phyloP scores from a whole-genome alignment of 2,329 filamentous ascomycete species.

The Aspergillus chevalieri region DNA sequence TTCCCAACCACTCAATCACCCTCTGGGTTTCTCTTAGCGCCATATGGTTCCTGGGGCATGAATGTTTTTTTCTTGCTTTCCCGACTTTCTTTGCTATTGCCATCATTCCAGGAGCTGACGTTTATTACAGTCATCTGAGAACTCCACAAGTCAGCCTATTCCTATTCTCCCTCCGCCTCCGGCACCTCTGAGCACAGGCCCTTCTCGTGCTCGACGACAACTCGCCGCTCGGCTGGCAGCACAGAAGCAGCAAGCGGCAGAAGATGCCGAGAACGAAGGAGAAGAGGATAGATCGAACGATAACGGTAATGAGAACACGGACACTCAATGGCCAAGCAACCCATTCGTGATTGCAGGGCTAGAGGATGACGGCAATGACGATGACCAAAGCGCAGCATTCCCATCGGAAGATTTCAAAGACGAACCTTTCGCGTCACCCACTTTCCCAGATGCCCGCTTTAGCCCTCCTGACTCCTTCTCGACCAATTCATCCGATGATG shows the following conservation, averaged over 20 bases:
- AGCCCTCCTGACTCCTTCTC: constrained; percentile 36
- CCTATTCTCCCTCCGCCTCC: constrained; percentile 52
- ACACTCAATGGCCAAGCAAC: constrained; percentile 29
- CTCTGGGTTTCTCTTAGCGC: constrained; percentile 7
- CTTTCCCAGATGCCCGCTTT: constrained; percentile 34
- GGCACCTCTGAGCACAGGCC: constrained; percentile 75
- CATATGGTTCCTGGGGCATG: background rate
- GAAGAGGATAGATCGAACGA: constrained; percentile 20
- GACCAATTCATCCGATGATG: constrained; percentile 37
- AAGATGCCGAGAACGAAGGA: constrained; percentile 29
- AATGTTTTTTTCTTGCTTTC: background rate
- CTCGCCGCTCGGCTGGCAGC: constrained; percentile 81
- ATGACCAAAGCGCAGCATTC: constrained; percentile 23
- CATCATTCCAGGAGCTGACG: background rate
- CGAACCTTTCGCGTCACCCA: constrained; percentile 25
- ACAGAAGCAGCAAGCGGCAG: constrained; percentile 59
- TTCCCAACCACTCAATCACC: constrained; percentile 10
- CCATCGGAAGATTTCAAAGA: constrained; percentile 27
- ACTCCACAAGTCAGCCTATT: constrained; percentile 36
- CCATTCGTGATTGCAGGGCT: constrained; percentile 34
- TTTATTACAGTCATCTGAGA: constrained; percentile 20
- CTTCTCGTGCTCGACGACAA: constrained; percentile 78
- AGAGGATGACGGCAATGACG: constrained; percentile 25
- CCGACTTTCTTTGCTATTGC: background rate
- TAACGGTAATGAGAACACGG: constrained; percentile 12